Conservation (phyloP, 495 filamentous ascomycete genomes). For the Penicillium canescens region DNA sequence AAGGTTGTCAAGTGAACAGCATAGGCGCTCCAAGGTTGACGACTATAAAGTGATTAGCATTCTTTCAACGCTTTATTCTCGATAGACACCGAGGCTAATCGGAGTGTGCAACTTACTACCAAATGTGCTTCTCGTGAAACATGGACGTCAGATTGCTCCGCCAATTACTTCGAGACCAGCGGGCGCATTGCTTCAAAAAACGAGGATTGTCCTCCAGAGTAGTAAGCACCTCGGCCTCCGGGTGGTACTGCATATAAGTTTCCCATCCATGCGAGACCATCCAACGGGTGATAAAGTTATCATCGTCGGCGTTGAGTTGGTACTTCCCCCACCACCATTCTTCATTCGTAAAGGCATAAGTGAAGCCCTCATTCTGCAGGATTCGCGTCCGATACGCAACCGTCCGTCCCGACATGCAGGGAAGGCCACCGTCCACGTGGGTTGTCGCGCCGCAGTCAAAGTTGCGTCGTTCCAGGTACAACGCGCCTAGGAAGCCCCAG, state of each 20-base stretch:
- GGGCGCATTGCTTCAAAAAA: slow-evolving; percentile 75
- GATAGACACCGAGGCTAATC: slow-evolving; percentile 1
- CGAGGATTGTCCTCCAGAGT: slow-evolving; percentile 72
- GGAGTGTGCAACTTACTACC: slow-evolving; percentile 54
- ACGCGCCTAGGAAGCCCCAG: slow-evolving; percentile 77
- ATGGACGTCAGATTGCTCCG: slow-evolving; percentile 78
- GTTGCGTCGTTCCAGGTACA: slow-evolving; percentile 81
- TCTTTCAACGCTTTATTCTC: slow-evolving; percentile 4
- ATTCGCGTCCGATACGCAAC: slow-evolving; percentile 82
- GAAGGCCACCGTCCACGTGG: slow-evolving; percentile 80
- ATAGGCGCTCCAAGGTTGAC: slow-evolving; percentile 75
- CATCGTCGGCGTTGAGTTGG: slow-evolving; percentile 79
- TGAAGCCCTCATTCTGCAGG: slow-evolving; percentile 74
- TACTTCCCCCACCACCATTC: slow-evolving; percentile 66
- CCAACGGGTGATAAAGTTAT: slow-evolving; percentile 84
- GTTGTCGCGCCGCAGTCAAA: slow-evolving; percentile 89
- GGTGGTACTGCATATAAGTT: slow-evolving; percentile 75
- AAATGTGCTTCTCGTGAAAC: slow-evolving; percentile 66
- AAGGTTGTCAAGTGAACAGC: slow-evolving; percentile 74
- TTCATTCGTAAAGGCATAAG: slow-evolving; percentile 70
- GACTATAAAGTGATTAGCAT: slow-evolving; percentile 47
- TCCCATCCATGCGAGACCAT: slow-evolving; percentile 74
- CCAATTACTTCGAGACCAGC: slow-evolving; percentile 83
- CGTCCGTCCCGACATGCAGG: slow-evolving; percentile 84
- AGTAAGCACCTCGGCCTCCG: slow-evolving; percentile 71